Conservation (phyloP, 768 basidiomycete species). For the Pleurotus citrinopileatus region DNA sequence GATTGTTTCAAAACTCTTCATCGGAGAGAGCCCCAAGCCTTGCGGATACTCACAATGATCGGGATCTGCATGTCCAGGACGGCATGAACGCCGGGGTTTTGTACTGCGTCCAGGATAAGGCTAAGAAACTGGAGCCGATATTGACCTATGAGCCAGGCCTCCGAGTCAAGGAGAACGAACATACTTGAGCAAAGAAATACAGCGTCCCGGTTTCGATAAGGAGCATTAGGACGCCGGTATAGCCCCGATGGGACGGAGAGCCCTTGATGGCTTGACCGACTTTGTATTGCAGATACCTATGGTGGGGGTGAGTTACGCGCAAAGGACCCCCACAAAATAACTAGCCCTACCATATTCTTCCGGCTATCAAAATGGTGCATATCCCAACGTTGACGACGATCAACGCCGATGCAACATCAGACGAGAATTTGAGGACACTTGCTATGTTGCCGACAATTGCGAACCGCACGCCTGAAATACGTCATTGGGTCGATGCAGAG, state of each 20-base stretch:
- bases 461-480: not conserved
- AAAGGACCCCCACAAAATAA: not conserved
- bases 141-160: not conserved
- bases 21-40: too few relatives aligned
- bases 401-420: constrained; percentile 1
- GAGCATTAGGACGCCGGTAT: constrained; percentile 5
- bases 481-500: too few relatives aligned
- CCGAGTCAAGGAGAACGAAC: not conserved
- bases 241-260: not conserved
- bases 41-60: constrained; percentile 4
- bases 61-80: constrained; percentile 10
- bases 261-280: not conserved
- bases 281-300: constrained; percentile 5
- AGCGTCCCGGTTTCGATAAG: constrained; percentile 4
- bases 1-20: too few relatives aligned
- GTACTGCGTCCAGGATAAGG: constrained; percentile 4
- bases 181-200: constrained; percentile 3
- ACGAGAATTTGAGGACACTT: constrained; percentile 1
- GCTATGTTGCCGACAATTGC: not conserved
- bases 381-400: constrained; percentile 3
- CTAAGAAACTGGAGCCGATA: not conserved
- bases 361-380: constrained; percentile 4
- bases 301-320: not conserved
- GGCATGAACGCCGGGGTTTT: constrained; percentile 5
- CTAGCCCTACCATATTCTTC: not conserved